These are phyloP conservation scores for Nothophoma quercina DNA, from an alignment of 2,329 filamentous ascomycete species.

Conservation along the genomic window DNA sequence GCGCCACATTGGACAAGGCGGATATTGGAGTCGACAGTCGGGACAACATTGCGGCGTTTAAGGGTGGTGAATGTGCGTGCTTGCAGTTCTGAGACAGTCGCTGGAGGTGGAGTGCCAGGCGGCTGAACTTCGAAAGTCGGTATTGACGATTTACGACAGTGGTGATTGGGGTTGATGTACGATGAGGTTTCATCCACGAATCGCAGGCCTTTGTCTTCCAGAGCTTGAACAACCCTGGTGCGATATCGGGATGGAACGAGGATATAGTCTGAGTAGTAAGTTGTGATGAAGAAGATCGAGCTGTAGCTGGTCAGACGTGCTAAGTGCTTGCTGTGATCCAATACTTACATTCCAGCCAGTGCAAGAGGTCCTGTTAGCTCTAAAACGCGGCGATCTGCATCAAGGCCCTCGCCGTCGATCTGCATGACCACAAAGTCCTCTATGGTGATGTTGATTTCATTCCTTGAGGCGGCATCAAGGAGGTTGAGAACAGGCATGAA, in stretches of 20 bases:
- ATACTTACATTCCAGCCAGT: constrained; percentile 78
- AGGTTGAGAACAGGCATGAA: constrained; percentile 75
- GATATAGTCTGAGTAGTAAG: constrained; percentile 97
- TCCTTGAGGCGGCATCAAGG: constrained; percentile 60
- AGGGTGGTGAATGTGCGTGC: constrained; percentile 83
- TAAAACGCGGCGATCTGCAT: constrained; percentile 88
- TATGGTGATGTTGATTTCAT: constrained; percentile 73
- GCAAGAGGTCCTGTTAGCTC: constrained; percentile 91
- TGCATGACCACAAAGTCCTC: constrained; percentile 90
- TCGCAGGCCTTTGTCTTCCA: constrained; percentile 82
- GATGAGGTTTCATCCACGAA: constrained; percentile 71
- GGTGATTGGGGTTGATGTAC: constrained; percentile 67
- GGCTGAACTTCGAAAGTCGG: constrained; percentile 56
- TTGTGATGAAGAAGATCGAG: constrained; percentile 98
- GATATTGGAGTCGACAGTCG: constrained; percentile 72
- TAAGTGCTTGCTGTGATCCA: neutral
- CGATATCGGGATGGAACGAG: constrained; percentile 81
- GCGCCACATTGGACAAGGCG: constrained; percentile 85
- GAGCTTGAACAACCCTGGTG: constrained; percentile 75
- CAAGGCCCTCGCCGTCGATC: constrained; percentile 87
- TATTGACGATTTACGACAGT: constrained; percentile 55
- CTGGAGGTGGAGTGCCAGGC: constrained; percentile 77
- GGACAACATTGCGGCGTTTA: constrained; percentile 76
- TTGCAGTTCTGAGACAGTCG: constrained; percentile 81
- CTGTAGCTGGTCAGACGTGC: constrained; percentile 47